Conservation (phyloP, 768 basidiomycete genomes). For the Butyriboletus loyo region DNA sequence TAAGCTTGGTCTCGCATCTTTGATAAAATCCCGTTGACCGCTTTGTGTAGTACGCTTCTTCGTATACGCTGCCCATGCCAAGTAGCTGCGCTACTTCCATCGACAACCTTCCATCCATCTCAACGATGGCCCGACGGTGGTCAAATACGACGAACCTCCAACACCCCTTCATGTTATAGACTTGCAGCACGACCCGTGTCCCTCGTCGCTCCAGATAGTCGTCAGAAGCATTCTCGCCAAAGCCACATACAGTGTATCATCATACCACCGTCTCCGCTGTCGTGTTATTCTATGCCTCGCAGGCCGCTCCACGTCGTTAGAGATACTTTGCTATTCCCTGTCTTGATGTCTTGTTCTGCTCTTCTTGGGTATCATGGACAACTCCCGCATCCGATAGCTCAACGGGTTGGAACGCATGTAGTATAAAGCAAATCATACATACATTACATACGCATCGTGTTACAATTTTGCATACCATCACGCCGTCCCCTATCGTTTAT, state of each 20-base stretch:
- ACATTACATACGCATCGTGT: constrained; percentile 25
- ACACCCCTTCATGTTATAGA: constrained; percentile 36
- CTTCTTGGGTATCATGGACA: constrained; percentile 33
- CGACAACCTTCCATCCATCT: constrained; percentile 34
- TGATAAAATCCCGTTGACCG: constrained; percentile 3
- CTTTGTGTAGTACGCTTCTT: constrained; percentile 16
- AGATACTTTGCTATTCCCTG: neutral
- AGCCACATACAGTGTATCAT: constrained; percentile 15
- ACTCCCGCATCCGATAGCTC: constrained; percentile 23
- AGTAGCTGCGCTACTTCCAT: constrained; percentile 30
- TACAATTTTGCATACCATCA: constrained; percentile 20
- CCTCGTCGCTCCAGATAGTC: neutral
- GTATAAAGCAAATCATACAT: constrained; percentile 28
- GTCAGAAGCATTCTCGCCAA: constrained; percentile 10
- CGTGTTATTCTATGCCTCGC: constrained; percentile 13
- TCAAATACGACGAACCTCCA: constrained; percentile 32
- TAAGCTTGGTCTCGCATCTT: constrained; percentile 6
- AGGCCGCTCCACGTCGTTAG: neutral
- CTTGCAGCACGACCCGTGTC: constrained; percentile 2
- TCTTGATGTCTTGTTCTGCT: constrained; percentile 30
- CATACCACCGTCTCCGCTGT: neutral
- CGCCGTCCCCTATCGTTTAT: constrained; percentile 6
- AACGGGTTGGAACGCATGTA: constrained; percentile 34
- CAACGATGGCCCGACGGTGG: constrained; percentile 37
- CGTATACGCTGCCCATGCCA: constrained; percentile 25